Conservation (phyloP, 2,329 filamentous ascomycete genomes). For the Aspergillus arachidicola region DNA sequence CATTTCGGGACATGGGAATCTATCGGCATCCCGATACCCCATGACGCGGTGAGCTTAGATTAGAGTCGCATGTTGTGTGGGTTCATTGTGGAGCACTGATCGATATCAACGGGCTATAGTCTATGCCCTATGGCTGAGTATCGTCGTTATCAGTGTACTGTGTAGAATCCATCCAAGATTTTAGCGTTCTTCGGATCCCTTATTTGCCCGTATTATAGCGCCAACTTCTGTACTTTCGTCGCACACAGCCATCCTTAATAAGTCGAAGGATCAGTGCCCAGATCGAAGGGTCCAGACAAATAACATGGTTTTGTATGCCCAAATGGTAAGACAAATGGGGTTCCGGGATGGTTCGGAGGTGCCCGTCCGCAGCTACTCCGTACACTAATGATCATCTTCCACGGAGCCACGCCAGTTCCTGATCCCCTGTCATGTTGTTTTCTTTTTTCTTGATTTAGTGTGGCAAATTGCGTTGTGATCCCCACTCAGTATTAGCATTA, state of each 20-base stretch:
- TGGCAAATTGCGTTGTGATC: neutral
- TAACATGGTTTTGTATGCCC: neutral
- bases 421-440: constrained; percentile 2
- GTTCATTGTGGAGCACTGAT: constrained; percentile 1
- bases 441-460: neutral
- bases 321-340: neutral
- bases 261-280: neutral
- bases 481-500: neutral
- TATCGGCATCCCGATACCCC: neutral
- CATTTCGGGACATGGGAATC: neutral
- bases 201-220: neutral
- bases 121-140: neutral
- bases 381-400: neutral
- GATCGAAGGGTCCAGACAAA: neutral
- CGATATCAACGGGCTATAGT: neutral
- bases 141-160: neutral
- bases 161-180: too few species aligned
- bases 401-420: neutral
- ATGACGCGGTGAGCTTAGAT: neutral
- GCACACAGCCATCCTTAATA: too few species aligned
- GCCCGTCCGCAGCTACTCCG: neutral
- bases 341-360: neutral
- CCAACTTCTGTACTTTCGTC: neutral
- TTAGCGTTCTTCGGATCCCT: neutral
- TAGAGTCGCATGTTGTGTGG: constrained; percentile 1